A percentile compares a stretch with the other conserved stretches of the same genome.
phyloP scores from a whole-genome alignment of 2,329 filamentous ascomycete species.

The Apiospora saccharicola region DNA sequence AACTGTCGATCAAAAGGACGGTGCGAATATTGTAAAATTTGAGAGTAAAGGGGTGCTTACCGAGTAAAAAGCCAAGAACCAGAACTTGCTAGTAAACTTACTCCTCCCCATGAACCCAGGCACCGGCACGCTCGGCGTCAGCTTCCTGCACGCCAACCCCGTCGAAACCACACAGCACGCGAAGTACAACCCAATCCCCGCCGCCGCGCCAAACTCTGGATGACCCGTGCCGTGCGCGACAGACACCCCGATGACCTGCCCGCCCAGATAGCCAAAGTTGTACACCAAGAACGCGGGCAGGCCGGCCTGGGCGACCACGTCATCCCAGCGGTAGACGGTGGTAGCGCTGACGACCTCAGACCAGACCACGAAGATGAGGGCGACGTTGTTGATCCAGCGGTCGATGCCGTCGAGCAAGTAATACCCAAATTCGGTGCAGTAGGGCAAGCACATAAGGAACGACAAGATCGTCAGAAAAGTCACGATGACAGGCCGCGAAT shows the following conservation, averaged over 20 bases:
- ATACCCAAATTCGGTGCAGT: conserved; percentile 65
- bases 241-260: conserved; percentile 58
- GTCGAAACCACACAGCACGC: conserved; percentile 48
- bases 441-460: conserved; percentile 62
- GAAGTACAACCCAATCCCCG: conserved; percentile 61
- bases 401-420: conserved; percentile 63
- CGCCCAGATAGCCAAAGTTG: conserved; percentile 61
- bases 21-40: background rate
- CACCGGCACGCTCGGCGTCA: conserved; percentile 49
- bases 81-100: conserved; percentile 50
- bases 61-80: conserved; percentile 65
- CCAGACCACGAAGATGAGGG: conserved; percentile 62
- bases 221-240: conserved; percentile 54
- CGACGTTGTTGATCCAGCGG: conserved; percentile 62
- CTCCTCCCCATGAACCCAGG: conserved; percentile 52
- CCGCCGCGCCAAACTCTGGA: conserved; percentile 55
- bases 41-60: conserved; percentile 44
- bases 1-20: background rate
- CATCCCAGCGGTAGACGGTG: conserved; percentile 59
- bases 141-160: conserved; percentile 44
- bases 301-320: conserved; percentile 54
- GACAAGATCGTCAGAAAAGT: conserved; percentile 56
- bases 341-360: conserved; percentile 60
- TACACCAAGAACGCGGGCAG: conserved; percentile 52
- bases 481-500: conserved; percentile 56